These are phyloP conservation scores for Wilcoxina mikolae DNA, from an alignment of 495 filamentous ascomycete genomes.

Conservation along the genomic window DNA sequence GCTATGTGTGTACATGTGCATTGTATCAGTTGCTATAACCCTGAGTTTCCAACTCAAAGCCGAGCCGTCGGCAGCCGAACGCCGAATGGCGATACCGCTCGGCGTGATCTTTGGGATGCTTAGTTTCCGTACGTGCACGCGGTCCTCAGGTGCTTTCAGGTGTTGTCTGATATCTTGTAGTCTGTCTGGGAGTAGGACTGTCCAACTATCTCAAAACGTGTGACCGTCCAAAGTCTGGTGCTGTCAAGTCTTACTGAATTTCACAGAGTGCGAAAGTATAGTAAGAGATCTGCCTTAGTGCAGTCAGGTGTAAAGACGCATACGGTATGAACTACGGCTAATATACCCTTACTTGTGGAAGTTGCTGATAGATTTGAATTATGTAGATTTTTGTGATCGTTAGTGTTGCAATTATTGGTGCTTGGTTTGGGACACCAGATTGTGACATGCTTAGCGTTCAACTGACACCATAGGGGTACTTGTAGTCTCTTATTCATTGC, in stretches of 20 bases:
- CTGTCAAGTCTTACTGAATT: neutral
- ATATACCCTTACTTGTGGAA: slow-evolving; percentile 1
- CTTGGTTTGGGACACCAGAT: slow-evolving; percentile 37
- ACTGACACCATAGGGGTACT: slow-evolving; percentile 1
- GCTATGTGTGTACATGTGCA: slow-evolving; percentile 74
- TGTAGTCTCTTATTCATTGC: slow-evolving; percentile 17
- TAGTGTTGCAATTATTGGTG: slow-evolving; percentile 62
- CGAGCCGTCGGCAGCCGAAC: slow-evolving; percentile 53
- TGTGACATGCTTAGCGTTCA: neutral
- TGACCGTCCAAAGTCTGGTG: neutral
- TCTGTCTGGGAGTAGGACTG: slow-evolving; percentile 59
- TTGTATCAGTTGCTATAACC: slow-evolving; percentile 79
- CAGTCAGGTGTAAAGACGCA: slow-evolving; percentile 93
- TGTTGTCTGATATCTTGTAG: too few relatives aligned
- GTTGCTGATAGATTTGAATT: neutral
- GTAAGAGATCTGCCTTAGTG: slow-evolving; percentile 61
- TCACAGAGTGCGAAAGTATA: slow-evolving; percentile 56
- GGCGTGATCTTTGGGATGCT: slow-evolving; percentile 80
- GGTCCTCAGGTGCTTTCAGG: too few relatives aligned
- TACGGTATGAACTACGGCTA: slow-evolving; percentile 40
- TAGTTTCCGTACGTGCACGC: too few relatives aligned
- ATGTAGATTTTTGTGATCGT: slow-evolving; percentile 56
- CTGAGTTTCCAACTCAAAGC: slow-evolving; percentile 81
- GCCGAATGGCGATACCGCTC: slow-evolving; percentile 62
- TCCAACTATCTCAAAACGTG: slow-evolving; percentile 59